Evolutionary conservation across 2,329 filamentous ascomycete species (phyloP).

Genomic region (Claviceps sorghi): DNA sequence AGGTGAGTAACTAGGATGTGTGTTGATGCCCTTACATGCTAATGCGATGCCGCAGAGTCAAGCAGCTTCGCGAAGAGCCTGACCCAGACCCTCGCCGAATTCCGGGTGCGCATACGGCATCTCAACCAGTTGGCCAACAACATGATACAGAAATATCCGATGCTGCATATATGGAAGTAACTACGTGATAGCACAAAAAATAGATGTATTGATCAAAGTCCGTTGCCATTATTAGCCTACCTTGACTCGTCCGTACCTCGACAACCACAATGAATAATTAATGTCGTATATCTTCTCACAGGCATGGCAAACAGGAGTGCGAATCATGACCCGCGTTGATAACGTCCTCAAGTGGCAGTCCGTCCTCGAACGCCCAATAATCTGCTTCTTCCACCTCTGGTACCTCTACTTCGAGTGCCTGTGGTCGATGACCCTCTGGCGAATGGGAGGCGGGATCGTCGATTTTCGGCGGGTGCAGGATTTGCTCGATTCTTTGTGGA

Average conservation of each 20-base stretch:
- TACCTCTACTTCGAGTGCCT: constrained; percentile 14
- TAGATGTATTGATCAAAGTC: not conserved
- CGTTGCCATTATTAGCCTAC: not conserved
- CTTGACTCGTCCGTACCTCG: not conserved
- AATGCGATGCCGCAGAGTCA: constrained; percentile 41
- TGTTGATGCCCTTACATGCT: not conserved
- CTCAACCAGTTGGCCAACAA: constrained; percentile 50
- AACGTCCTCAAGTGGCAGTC: constrained; percentile 25
- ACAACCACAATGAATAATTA: not conserved
- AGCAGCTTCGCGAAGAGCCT: constrained; percentile 67
- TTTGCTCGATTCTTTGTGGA: constrained; percentile 35
- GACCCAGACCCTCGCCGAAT: constrained; percentile 79
- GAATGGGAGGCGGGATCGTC: constrained; percentile 33
- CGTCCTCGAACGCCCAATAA: constrained; percentile 31
- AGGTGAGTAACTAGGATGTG: constrained; percentile 28
- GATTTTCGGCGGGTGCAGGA: constrained; percentile 26
- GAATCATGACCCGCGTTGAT: not conserved
- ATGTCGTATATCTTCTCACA: not conserved
- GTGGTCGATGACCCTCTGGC: constrained; percentile 25
- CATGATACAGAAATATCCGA: not conserved
- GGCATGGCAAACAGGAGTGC: not conserved
- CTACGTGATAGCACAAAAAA: not conserved
- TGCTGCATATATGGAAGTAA: not conserved
- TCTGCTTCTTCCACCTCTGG: constrained; percentile 28
- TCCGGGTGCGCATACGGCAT: constrained; percentile 65